Evolutionary conservation across 495 filamentous ascomycete species (phyloP), one percentile per base, ranked within the genome.

Genomic region (Aspergillus mulundensis): DNA sequence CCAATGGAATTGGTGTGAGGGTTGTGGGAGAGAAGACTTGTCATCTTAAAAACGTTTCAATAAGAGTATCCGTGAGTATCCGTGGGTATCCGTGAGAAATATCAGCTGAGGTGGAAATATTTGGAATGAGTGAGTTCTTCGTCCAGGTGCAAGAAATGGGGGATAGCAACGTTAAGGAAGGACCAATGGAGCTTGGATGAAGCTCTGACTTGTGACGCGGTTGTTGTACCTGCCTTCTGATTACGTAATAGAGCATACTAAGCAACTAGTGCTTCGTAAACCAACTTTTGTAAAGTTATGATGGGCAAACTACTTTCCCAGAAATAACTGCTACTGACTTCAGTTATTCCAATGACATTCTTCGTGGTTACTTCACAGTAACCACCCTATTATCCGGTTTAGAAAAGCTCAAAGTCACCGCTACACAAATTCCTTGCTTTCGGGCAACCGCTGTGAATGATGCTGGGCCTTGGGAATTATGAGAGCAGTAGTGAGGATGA

Each of bases 401-500:
- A 28, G 3, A 4, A 28, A 28, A 8, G 3, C 25, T 4, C 4
- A 8, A 8, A 28, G 8, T 8, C 25, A 3, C 3, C 4, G 25
- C 25, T 28, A 28, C 25, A 28, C 25, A 28, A 28, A 28, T 3
- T 28, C 3, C 25, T 28, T 28, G 25, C 25, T 28, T 28, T 28
- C 8, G 25, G 25, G 25, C 8, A 28, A 28, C 28, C 20, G 12
- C 18, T 36, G 25, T 12, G n/a, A 25, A 46, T 30, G 47, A 91
- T 91, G 88, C 78, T 80, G 34, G 82, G 79, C 14, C 79, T 94
- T 2, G 87, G 84, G 10, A 77, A 71, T 44, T 94, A 94, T 68
- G 85, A 81, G 24, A 91, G 87, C 69, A 92, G 88, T 65, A 88
- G 89, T 55, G 89, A 90, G 43, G 88, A 90, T 36, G 83, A 86